Percentiles rank a stretch among this genome's conserved stretches.
These are phyloP conservation scores for Saussurea involucrata DNA, from an alignment of 129 eudicot species.

Conservation along the genomic window DNA sequence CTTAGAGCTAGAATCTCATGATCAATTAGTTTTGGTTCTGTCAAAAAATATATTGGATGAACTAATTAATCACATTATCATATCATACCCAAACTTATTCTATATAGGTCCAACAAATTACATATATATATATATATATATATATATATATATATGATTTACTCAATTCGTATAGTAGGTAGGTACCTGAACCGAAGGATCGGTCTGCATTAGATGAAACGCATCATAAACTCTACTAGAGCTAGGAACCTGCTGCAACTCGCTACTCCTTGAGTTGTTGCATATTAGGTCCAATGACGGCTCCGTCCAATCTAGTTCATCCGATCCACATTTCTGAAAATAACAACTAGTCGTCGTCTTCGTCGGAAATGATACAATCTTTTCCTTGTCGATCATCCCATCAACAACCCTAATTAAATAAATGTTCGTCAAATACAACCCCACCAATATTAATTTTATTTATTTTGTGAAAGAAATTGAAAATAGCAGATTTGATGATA, in stretches of 20 bases:
- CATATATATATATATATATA: no score
- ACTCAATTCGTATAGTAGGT: no score
- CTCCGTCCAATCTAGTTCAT: constrained; percentile 56
- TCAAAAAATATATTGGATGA: no score
- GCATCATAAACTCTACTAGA: constrained; percentile 51
- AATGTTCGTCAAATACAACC: no score
- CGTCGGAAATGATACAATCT: background rate
- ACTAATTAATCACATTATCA: no score
- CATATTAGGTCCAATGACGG: constrained; percentile 40
- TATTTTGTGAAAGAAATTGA: background rate
- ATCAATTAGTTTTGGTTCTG: no score
- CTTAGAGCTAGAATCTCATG: no score
- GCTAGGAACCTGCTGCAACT: constrained; percentile 20
- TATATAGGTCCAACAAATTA: background rate
- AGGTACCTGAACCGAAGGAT: constrained; percentile 68
- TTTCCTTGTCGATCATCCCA: background rate
- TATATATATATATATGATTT: background rate
- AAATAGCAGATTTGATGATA: background rate
- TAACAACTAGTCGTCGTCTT: no score
- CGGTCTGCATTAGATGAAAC: constrained; percentile 53
- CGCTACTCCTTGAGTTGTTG: background rate
- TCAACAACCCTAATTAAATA: constrained; percentile 29
- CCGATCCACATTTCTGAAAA: constrained; percentile 20
- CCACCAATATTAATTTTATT: no score
- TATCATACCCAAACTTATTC: no score